phyloP scores from a whole-genome alignment of 805 yeast genomes.

The Candida sonorensis region DNA sequence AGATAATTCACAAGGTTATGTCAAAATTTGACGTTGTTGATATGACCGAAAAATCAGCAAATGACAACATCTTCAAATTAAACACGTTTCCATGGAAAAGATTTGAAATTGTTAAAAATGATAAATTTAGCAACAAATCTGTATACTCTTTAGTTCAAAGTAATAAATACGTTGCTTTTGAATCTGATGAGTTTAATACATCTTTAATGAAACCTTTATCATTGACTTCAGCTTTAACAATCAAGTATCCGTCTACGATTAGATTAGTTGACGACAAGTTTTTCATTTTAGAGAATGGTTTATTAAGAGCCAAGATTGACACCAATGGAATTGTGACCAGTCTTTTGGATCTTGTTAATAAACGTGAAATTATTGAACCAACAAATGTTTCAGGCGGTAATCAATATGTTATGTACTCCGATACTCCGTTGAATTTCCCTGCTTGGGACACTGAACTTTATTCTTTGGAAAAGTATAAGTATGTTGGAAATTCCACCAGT shows the following conservation, averaged over 20 bases:
- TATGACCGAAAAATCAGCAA: slow-evolving; percentile 3
- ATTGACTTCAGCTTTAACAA: too few species aligned
- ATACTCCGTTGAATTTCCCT: slow-evolving; percentile 84
- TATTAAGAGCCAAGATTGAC: slow-evolving; percentile 48
- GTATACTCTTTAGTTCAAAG: slow-evolving; percentile 13
- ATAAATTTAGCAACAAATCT: too few species aligned
- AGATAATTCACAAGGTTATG: slow-evolving; percentile 43
- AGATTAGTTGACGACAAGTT: slow-evolving; percentile 28
- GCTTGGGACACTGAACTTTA: slow-evolving; percentile 98
- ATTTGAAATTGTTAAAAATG: slow-evolving; percentile 33
- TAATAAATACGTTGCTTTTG: slow-evolving; percentile 13
- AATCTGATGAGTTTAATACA: too few species aligned
- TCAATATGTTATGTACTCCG: slow-evolving; percentile 77
- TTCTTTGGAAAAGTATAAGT: slow-evolving; percentile 65
- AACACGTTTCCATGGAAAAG: slow-evolving; percentile 67
- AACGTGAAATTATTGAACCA: slow-evolving; percentile 62
- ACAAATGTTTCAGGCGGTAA: slow-evolving; percentile 60
- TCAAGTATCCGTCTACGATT: slow-evolving; percentile 46
- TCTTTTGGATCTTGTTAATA: slow-evolving; percentile 50
- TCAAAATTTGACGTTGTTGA: slow-evolving; percentile 6
- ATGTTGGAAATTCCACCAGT: slow-evolving; percentile 35
- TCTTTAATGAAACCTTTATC: too few species aligned
- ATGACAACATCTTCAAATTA: slow-evolving; percentile 24
- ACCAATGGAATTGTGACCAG: slow-evolving; percentile 52
- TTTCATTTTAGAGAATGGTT: slow-evolving; percentile 53